Evolutionary conservation across 352 stramenopile genomes (phyloP).

Genomic region (Phytophthora pseudosyringae): DNA sequence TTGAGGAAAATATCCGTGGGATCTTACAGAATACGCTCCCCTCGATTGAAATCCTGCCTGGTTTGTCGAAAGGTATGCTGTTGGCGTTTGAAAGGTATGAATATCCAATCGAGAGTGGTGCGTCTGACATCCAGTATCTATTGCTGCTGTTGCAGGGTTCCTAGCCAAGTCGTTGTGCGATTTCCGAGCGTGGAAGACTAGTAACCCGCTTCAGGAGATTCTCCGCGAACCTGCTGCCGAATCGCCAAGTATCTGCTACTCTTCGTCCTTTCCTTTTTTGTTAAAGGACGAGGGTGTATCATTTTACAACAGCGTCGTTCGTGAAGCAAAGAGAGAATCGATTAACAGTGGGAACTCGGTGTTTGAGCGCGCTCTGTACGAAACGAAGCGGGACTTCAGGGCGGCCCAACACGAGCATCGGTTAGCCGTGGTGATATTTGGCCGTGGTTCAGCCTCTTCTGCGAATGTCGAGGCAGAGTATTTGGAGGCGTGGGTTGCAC

Average conservation of each 20-base stretch:
- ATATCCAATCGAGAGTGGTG: not conserved
- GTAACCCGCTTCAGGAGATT: conserved; percentile 22
- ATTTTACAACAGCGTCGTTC: conserved; percentile 22
- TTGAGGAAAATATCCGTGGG: conserved; percentile 45
- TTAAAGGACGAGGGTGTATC: conserved; percentile 1
- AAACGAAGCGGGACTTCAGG: conserved; percentile 8
- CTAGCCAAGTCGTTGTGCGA: conserved; percentile 51
- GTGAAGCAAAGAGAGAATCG: not conserved
- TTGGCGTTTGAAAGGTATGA: not conserved
- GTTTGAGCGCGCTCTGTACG: conserved; percentile 17
- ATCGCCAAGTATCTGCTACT: conserved; percentile 34
- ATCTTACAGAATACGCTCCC: conserved; percentile 36
- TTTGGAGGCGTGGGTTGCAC: conserved; percentile 27
- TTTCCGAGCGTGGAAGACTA: conserved; percentile 31
- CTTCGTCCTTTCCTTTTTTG: conserved; percentile 43
- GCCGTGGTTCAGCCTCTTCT: conserved; percentile 12
- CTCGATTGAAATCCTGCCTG: conserved; percentile 22
- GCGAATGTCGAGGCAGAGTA: conserved; percentile 24
- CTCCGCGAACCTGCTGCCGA: conserved; percentile 1
- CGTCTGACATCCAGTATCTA: conserved; percentile 9
- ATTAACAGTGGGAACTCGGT: conserved; percentile 6
- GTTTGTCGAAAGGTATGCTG: conserved; percentile 29
- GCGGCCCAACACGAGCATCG: conserved; percentile 2
- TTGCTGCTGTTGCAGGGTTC: conserved; percentile 35
- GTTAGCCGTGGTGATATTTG: conserved; percentile 20